Base-by-base conservation (phyloP, 1,139 yeast genomes). In the Debaryomyces nepalensis region DNA sequence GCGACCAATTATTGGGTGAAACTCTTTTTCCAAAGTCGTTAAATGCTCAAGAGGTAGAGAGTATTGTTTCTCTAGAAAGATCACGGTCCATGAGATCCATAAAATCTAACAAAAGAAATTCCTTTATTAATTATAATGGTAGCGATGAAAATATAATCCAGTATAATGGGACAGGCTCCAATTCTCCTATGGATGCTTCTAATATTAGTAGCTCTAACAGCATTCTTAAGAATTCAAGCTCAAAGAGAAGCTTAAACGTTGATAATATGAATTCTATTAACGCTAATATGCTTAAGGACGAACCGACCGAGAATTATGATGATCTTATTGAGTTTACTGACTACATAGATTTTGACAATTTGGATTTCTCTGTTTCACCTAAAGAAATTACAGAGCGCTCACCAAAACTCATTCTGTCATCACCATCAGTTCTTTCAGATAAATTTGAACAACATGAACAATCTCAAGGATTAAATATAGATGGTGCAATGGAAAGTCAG, bases 1-100 rank as follows among this genome's bases (percentile, higher is more conserved):
- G 39, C 27, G 53, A 52, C 15, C 57, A 54, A 32, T 51, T 73
- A 33, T 51, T 67, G 19, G 91, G 93, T 9, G 91, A 84, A 45
- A 79, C 82, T 0, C 63, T 85, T 31, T 86, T 86, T 58, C 95
- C 95, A 0, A 85, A 82, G 55, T 77, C 81, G 3, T 67, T 86
- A 34, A 82, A 75, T 48, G 70, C 78, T 0, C 81, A 76, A 42
- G 95, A 86, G 58, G 87, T 86, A 11, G 88, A 84, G 51, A 81
- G 87, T 38, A 86, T 86, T 46, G 84, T 84, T 1, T 79, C 88
- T 4, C 57, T 86, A 36, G 95, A 86, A 58, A 73, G 91, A 48
- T 78, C 85, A 12, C 68, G 88, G 49, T 83, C 90, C 2, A 66
- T 79, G 63, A 70, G 66, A 49, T 79, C 84, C 1, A 62, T 74